Evolutionary conservation across 352 stramenopile genomes (phyloP).

Genomic region (Elongisporangium anandrum): DNA sequence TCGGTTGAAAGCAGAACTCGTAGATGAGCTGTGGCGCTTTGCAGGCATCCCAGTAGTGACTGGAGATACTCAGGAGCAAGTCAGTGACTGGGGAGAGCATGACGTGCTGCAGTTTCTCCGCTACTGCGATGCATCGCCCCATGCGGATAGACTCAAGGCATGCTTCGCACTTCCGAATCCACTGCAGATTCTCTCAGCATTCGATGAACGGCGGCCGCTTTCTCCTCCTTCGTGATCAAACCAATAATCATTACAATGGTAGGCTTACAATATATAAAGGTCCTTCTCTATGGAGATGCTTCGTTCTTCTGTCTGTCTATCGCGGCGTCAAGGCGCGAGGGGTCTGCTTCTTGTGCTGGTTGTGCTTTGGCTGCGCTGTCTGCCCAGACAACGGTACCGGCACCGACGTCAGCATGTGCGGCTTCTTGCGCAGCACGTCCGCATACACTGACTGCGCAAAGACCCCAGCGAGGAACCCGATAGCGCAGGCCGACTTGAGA

Average conservation of each 20-base stretch:
- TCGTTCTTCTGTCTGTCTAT: not conserved
- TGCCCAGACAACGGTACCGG: not conserved
- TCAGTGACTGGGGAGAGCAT: not conserved
- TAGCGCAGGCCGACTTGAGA: constrained; percentile 47
- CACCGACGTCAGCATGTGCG: constrained; percentile 9
- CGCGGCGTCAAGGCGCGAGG: no score
- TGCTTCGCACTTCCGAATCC: constrained; percentile 42
- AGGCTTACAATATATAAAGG: not conserved
- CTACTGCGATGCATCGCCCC: constrained; percentile 22
- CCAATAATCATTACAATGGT: not conserved
- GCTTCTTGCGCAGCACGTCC: constrained; percentile 52
- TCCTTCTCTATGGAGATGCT: not conserved
- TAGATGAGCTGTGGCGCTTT: constrained; percentile 18
- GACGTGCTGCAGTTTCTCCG: constrained; percentile 16
- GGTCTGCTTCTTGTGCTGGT: not conserved
- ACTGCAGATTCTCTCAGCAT: constrained; percentile 26
- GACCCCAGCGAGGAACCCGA: constrained; percentile 58
- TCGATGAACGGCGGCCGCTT: not conserved
- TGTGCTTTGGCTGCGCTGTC: not conserved
- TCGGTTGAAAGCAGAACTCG: not conserved
- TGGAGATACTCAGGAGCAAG: not conserved
- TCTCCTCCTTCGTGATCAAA: no score
- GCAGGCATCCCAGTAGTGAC: constrained; percentile 1
- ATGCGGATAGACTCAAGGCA: constrained; percentile 7
- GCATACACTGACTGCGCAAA: constrained; percentile 71